Base-by-base conservation (phyloP, 306 rosid species). In the Gastrolobium bilobum region DNA sequence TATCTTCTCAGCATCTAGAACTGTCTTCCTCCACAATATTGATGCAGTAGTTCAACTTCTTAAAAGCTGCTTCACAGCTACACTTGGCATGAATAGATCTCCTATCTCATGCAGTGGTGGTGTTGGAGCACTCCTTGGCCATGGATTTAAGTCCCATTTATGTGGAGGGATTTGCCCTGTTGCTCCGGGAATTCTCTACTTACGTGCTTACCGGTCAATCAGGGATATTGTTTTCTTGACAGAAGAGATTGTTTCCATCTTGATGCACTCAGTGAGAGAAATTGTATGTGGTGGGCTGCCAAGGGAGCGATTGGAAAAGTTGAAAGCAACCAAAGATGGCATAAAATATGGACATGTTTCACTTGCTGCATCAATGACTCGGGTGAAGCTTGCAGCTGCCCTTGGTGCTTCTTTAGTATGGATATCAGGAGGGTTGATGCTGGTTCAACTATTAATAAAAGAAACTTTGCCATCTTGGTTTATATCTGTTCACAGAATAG, bases 391-490 rank as follows among this genome's bases (percentile, higher is more conserved):
- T 67, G 98, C 94, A 59, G 99, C 97, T 63, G 89, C 98, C 3
- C 94, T 93, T 39, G 99, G 93, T 4, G 98, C 97, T 47, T 91
- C 99, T 7, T 82, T 95, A 54, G 96, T 90, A 15, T 95, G 97
- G 91, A 81, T 95, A 79, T 91, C 96, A 2, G 98, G 99, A 62
- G 96, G 98, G 26, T 71, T 90, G 66, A 78, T 76, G 74, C 82
- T 95, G 76, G 97, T 93, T 84, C 99, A 90, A 66, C 77, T 90
- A 46, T 71, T 95, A 84, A 86, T 95, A 72, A 91, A 88, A 65
- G 99, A 95, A 85, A 91, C 96, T n/a, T 65, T 95, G 81, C 97
- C 98, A 50, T 93, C 98, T 7, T 93, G 97, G 99, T 90, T 95
- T 84, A 88, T 91, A 86, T 91, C 99, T 4, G 85, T 80, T 69